phyloP scores from a whole-genome alignment of 495 filamentous ascomycete genomes.

The Talaromyces ruber region DNA sequence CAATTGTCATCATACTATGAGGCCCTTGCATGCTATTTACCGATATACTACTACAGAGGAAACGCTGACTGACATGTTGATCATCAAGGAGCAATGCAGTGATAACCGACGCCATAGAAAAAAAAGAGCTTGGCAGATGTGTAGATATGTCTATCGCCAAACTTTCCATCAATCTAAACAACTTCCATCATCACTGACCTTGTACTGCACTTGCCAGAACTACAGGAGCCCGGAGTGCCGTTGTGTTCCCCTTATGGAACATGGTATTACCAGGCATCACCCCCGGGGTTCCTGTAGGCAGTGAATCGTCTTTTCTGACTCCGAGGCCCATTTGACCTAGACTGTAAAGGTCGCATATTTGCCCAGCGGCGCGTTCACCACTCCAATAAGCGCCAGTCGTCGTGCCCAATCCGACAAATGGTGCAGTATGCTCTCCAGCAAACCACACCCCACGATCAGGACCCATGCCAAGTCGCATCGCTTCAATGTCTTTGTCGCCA shows the following conservation, averaged over 20 bases:
- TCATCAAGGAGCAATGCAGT: background rate
- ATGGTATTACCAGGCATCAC: constrained; percentile 3
- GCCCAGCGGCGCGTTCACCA: constrained; percentile 67
- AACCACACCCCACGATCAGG: constrained; percentile 72
- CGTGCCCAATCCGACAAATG: constrained; percentile 81
- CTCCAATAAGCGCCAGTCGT: constrained; percentile 89
- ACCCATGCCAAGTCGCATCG: constrained; percentile 57
- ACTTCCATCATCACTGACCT: background rate
- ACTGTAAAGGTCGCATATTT: constrained; percentile 41
- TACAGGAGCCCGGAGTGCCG: background rate
- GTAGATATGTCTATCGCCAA: background rate
- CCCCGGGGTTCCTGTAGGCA: constrained; percentile 13
- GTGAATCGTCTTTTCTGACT: constrained; percentile 24
- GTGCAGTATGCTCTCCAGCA: constrained; percentile 89
- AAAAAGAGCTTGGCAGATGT: background rate
- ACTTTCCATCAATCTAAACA: background rate
- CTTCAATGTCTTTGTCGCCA: constrained; percentile 62
- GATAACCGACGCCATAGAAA: background rate
- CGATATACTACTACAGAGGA: background rate
- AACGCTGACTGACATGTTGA: background rate
- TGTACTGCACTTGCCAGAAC: constrained; percentile 2
- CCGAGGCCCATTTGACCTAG: constrained; percentile 19
- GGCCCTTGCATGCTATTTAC: background rate
- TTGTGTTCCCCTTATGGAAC: constrained; percentile 6
- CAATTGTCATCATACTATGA: background rate